Conservation (phyloP, 73 alveolate genomes). For the Uronychia binucleata region DNA sequence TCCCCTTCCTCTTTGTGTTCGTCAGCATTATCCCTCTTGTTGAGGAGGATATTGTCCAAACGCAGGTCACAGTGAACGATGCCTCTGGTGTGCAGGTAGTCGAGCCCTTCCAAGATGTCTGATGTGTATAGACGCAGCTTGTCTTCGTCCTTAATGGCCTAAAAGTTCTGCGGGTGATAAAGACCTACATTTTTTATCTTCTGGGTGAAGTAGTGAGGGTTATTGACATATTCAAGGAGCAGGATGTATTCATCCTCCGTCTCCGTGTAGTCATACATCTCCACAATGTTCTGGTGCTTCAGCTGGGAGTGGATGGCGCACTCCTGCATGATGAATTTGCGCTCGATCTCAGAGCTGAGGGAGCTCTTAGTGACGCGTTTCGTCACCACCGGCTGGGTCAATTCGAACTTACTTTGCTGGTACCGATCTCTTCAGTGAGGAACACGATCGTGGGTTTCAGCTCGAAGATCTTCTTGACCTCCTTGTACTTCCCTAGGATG, state of each 20-base stretch:
- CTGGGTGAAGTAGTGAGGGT: slow-evolving; percentile 60
- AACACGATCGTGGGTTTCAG: background rate
- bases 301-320: slow-evolving; percentile 64
- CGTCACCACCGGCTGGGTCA: background rate
- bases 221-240: slow-evolving; percentile 62
- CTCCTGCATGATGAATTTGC: slow-evolving; percentile 20
- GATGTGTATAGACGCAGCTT: slow-evolving; percentile 53
- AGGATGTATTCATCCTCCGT: slow-evolving; percentile 48
- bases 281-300: slow-evolving; percentile 56
- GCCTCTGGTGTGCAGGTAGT: slow-evolving; percentile 68
- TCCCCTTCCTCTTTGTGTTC: slow-evolving; percentile 13
- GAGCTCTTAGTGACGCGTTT: background rate
- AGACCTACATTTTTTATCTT: slow-evolving; percentile 30
- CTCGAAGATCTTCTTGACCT: background rate
- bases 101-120: slow-evolving; percentile 70
- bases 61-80: slow-evolving; percentile 82
- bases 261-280: slow-evolving; percentile 67
- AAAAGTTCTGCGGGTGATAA: background rate
- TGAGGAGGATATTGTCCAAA: slow-evolving; percentile 67
- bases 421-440: background rate
- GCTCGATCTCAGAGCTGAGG: background rate
- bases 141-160: slow-evolving; percentile 51
- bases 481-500: background rate
- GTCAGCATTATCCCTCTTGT: slow-evolving; percentile 59
- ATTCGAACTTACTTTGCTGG: background rate